Evolutionary conservation across 2,329 filamentous ascomycete species (phyloP).

Genomic region (Pseudopithomyces chartarum): DNA sequence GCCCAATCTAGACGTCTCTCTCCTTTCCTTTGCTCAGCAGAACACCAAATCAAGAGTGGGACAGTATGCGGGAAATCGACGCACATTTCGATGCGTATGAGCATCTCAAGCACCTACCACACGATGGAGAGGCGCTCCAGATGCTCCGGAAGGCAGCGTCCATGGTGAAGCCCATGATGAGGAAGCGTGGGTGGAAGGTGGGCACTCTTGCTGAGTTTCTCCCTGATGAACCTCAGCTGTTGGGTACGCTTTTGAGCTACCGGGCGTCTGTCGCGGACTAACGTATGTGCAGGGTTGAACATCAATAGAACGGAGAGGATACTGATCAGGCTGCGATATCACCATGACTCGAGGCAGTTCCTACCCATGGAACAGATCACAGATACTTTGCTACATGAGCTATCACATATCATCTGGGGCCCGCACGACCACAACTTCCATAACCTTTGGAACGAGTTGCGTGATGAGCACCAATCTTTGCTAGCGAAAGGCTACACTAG

Average conservation of each 20-base stretch:
- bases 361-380: slow-evolving; percentile 78
- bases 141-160: slow-evolving; percentile 82
- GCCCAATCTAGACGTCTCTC: not conserved
- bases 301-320: slow-evolving; percentile 78
- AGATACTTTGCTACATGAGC: slow-evolving; percentile 92
- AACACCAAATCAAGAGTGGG: slow-evolving; percentile 3
- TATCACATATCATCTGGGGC: slow-evolving; percentile 84
- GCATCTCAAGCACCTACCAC: slow-evolving; percentile 53
- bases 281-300: slow-evolving; percentile 65
- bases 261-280: slow-evolving; percentile 12
- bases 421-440: slow-evolving; percentile 85
- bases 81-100: slow-evolving; percentile 56
- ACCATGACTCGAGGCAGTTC: slow-evolving; percentile 76
- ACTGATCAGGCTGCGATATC: slow-evolving; percentile 78
- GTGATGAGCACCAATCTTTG: slow-evolving; percentile 81
- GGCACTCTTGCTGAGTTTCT: slow-evolving; percentile 83
- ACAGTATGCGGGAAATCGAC: slow-evolving; percentile 51
- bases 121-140: slow-evolving; percentile 53
- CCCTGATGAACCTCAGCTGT: slow-evolving; percentile 71
- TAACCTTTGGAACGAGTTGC: slow-evolving; percentile 84
- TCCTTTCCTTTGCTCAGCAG: not conserved
- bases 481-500: slow-evolving; percentile 84
- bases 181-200: slow-evolving; percentile 81
- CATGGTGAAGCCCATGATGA: slow-evolving; percentile 93
- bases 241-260: slow-evolving; percentile 58